Base-by-base conservation (phyloP, 2,329 filamentous ascomycete species). In the Cladosporium sp. region DNA sequence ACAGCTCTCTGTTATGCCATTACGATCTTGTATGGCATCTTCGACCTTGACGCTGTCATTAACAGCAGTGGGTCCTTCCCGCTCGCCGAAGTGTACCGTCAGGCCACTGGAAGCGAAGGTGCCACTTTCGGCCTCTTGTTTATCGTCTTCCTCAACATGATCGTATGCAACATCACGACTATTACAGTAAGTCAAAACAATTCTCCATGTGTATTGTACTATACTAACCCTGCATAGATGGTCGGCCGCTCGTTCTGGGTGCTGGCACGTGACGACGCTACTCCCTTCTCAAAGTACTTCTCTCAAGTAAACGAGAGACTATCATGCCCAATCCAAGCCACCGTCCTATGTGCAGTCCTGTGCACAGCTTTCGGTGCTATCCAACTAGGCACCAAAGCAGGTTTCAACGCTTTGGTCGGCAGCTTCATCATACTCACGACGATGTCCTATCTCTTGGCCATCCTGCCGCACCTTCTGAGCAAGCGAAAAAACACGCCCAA, bases 301-400 rank as follows among this genome's bases (percentile, higher is more conserved):
- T 78, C 81, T n/a, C 75, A 72, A 21, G 85, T 89, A 69, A 82
- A 84, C 73, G 78, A 81, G 67, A 76, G 69, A 1, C 81, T 86
- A 65, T 85, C 85, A 63, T 88, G 86, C 71, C 87, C 87, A 0
- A 78, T 89, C 66, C 83, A 84, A 65, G 81, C 87, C 1, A 87
- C 86, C 0, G 67, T 88, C n/a, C 81, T 85, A 66, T 85, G 84
- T 66, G 80, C 81, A 4, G 67, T 81, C 37, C 63, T 88, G 2
- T 80, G 82, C 60, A 86, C 85, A 1, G 80, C 65, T 10, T 69
- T 78, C 12, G 76, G 75, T 6, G 76, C 75, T 4, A 77, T 78
- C 35, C 71, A 74, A 10, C 66, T 77, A 21, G 75, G 74, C 1
- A 65, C 66, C 10, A 68, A 69, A 29, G 76, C 73, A 1, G 77